Evolutionary conservation across 192 early-diverging fungal species (phyloP).

Genomic region (Entomortierella chlamydospora): DNA sequence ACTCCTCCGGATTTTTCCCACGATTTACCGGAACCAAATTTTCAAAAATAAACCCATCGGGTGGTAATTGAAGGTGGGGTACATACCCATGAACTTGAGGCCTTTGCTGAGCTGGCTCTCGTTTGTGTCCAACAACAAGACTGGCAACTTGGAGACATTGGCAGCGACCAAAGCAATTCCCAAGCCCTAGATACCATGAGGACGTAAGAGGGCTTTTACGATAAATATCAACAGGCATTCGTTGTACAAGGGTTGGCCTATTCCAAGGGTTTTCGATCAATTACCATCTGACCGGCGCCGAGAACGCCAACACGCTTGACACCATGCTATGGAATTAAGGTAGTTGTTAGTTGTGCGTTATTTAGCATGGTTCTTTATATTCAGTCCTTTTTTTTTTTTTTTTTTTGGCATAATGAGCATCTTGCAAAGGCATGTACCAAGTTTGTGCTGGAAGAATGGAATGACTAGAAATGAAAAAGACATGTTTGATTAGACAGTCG

Average conservation of each 20-base stretch:
- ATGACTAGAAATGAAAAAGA: conserved; percentile 26
- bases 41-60: not conserved
- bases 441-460: conserved; percentile 41
- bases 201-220: not conserved
- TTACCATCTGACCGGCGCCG: conserved; percentile 95
- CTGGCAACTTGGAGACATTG: conserved; percentile 80
- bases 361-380: too few relatives aligned
- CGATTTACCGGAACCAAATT: not conserved
- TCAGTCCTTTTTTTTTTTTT: too few relatives aligned
- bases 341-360: too few relatives aligned
- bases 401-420: not conserved
- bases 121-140: conserved; percentile 85
- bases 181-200: conserved; percentile 58
- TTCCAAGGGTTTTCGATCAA: not conserved
- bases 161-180: conserved; percentile 94
- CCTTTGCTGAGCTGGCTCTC: conserved; percentile 83
- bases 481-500: not conserved
- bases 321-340: conserved; percentile 23
- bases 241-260: too few relatives aligned
- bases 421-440: conserved; percentile 18
- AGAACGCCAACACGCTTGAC: conserved; percentile 81
- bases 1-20: conserved; percentile 6
- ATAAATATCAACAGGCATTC: not conserved
- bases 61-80: not conserved
- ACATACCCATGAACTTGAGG: conserved; percentile 81